Percentiles rank a stretch among this genome's conserved stretches.
phyloP scores from a whole-genome alignment of 306 rosid species.

The Glycine latifolia region DNA sequence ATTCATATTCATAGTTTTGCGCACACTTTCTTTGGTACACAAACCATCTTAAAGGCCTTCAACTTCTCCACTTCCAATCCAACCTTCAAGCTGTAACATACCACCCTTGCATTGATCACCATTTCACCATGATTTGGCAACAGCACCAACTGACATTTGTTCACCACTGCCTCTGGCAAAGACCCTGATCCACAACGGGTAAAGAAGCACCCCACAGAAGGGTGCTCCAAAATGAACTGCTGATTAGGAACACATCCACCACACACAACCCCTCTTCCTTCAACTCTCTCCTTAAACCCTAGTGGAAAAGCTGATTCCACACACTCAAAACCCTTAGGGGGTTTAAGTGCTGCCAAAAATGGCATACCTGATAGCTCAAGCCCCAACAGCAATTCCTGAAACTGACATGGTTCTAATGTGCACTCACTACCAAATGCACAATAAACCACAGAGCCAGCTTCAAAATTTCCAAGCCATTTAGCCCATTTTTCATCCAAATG shows the following conservation, averaged over 20 bases:
- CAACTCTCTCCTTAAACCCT: conserved; percentile 9
- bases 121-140: conserved; percentile 7
- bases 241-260: neutral
- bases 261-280: conserved; percentile 9
- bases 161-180: neutral
- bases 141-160: neutral
- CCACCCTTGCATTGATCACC: conserved; percentile 1
- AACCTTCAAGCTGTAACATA: conserved; percentile 13
- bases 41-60: neutral
- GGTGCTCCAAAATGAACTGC: conserved; percentile 5
- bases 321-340: conserved; percentile 29
- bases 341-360: neutral
- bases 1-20: neutral
- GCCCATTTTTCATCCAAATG: neutral
- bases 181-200: neutral
- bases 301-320: conserved; percentile 18
- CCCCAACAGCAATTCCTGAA: conserved; percentile 13
- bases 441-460: neutral
- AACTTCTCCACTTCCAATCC: conserved; percentile 13
- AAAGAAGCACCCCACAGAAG: neutral
- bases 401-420: conserved; percentile 5
- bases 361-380: conserved; percentile 19
- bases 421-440: conserved; percentile 23
- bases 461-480: neutral
- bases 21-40: neutral